These are phyloP conservation scores for Chaetomium strumarium DNA, from an alignment of 2,329 filamentous ascomycete genomes.

Conservation along the genomic window DNA sequence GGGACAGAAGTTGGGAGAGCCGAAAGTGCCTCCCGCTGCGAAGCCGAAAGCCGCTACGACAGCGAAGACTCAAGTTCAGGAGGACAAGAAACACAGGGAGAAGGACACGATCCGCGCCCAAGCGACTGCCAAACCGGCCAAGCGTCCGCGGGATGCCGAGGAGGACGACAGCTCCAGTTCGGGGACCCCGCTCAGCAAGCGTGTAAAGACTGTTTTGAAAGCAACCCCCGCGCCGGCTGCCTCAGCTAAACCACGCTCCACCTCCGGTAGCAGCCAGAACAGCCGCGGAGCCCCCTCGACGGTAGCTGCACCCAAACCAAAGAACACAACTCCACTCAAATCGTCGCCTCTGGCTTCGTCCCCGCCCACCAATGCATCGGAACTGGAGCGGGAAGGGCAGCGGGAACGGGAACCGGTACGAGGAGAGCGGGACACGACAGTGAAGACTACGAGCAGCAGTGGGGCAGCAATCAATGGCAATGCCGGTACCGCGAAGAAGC, in stretches of 20 bases:
- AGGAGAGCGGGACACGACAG: slow-evolving; percentile 22
- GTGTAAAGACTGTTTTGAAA: slow-evolving; percentile 40
- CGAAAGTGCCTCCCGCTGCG: slow-evolving; percentile 25
- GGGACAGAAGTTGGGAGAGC: slow-evolving; percentile 23
- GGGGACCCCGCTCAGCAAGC: slow-evolving; percentile 51
- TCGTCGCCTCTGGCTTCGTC: slow-evolving; percentile 61
- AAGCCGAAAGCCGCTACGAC: slow-evolving; percentile 35
- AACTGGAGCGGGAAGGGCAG: slow-evolving; percentile 44
- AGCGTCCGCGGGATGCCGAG: slow-evolving; percentile 48
- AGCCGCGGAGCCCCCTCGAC: slow-evolving; percentile 34
- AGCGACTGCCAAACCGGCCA: slow-evolving; percentile 26
- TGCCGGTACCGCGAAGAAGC: slow-evolving; percentile 17
- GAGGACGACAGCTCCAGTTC: slow-evolving; percentile 56
- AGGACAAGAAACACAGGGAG: slow-evolving; percentile 25
- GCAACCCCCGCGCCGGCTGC: slow-evolving; percentile 8
- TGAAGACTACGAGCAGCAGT: slow-evolving; percentile 23
- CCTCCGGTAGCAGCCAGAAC: slow-evolving; percentile 43
- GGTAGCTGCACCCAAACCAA: slow-evolving; percentile 20
- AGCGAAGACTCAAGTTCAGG: slow-evolving; percentile 8
- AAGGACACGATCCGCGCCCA: slow-evolving; percentile 31
- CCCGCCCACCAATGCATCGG: slow-evolving; percentile 59
- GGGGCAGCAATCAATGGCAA: slow-evolving; percentile 13
- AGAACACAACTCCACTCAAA: slow-evolving; percentile 41
- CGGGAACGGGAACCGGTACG: slow-evolving; percentile 19
- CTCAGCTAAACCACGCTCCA: slow-evolving; percentile 37